Conservation (phyloP, 225 moss, liverwort and hornwort species). For the Climacium dendroides region DNA sequence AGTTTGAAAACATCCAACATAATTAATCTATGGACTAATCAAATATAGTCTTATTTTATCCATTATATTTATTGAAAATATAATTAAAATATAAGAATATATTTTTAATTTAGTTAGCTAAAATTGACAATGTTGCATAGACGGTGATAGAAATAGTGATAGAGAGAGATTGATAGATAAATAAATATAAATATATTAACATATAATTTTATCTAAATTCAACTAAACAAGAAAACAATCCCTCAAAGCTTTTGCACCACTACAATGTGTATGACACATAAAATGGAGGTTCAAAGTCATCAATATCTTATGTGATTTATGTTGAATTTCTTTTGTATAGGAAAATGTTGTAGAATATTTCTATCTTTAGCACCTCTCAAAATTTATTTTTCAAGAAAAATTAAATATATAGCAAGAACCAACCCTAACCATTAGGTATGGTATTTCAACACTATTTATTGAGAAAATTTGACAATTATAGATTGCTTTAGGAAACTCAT, state of each 20-base stretch:
- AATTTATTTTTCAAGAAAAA: too few species aligned
- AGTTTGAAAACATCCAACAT: neutral
- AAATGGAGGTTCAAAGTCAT: neutral
- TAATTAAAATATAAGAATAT: neutral
- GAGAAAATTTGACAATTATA: too few species aligned
- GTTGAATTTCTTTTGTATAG: too few species aligned
- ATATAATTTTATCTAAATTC: neutral
- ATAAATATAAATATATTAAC: neutral
- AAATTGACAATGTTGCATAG: neutral
- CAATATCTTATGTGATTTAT: neutral
- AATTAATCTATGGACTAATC: neutral
- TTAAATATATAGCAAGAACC: too few species aligned
- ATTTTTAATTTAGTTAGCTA: neutral
- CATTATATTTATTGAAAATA: neutral
- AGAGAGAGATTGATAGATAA: neutral
- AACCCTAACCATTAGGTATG: too few species aligned
- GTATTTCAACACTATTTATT: too few species aligned
- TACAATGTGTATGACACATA: neutral
- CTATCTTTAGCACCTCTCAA: too few species aligned
- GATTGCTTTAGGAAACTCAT: too few species aligned
- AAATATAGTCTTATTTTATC: neutral
- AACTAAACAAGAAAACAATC: neutral
- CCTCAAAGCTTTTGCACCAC: neutral
- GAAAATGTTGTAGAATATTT: too few species aligned
- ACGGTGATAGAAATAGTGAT: neutral